These are phyloP conservation scores for Quillaja saponaria DNA, from an alignment of 306 rosid species.

Conservation along the genomic window DNA sequence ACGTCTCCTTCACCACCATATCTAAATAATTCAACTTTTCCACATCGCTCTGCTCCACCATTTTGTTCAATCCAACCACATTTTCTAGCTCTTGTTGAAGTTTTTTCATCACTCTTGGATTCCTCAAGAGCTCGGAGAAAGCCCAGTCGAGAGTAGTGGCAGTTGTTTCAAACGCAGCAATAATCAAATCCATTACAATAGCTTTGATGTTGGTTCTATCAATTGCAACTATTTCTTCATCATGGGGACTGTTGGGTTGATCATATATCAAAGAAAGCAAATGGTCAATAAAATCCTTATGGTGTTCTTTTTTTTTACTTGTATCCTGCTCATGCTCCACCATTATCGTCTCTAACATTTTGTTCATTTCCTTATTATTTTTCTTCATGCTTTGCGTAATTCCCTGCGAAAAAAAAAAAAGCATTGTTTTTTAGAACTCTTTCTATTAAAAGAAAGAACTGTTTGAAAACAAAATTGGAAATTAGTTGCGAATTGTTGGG, in stretches of 20 bases:
- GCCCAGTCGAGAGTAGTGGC: constrained; percentile 31
- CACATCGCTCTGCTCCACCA: constrained; percentile 42
- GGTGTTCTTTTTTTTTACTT: not conserved
- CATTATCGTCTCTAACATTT: constrained; percentile 28
- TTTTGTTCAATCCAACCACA: constrained; percentile 33
- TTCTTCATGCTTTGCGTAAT: constrained; percentile 6
- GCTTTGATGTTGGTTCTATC: constrained; percentile 43
- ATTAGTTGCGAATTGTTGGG: too few species aligned
- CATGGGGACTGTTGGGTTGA: not conserved
- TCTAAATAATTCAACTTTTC: constrained; percentile 31
- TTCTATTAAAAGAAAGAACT: too few species aligned
- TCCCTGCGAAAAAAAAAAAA: too few species aligned
- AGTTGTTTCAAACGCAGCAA: constrained; percentile 17
- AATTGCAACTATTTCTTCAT: not conserved
- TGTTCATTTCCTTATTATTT: constrained; percentile 1
- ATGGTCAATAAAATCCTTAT: constrained; percentile 31
- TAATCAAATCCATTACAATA: constrained; percentile 33
- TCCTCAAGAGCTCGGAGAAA: constrained; percentile 41
- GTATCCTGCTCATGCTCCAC: constrained; percentile 24
- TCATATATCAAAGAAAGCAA: constrained; percentile 28
- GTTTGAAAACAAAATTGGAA: too few species aligned
- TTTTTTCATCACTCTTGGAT: constrained; percentile 42
- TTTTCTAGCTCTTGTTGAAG: constrained; percentile 44
- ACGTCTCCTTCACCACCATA: constrained; percentile 46
- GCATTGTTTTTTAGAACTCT: too few species aligned